phyloP scores from a whole-genome alignment of 2,329 filamentous ascomycete species.

The Calonectria honghensis region DNA sequence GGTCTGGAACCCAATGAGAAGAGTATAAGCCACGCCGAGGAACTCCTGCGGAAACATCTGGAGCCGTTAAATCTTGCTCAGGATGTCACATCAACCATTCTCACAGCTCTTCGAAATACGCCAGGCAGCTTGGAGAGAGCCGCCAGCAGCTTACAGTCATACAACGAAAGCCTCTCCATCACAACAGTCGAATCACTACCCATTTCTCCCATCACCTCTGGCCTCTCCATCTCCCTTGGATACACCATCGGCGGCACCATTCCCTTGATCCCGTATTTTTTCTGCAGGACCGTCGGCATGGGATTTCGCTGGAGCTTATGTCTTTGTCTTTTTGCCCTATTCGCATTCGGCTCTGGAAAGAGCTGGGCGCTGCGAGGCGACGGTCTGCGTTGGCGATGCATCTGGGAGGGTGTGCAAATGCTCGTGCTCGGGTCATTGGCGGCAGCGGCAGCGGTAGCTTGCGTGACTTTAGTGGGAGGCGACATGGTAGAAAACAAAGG shows the following conservation, averaged over 20 bases:
- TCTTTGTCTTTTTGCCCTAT: constrained; percentile 72
- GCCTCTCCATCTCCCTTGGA: constrained; percentile 75
- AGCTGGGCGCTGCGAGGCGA: constrained; percentile 62
- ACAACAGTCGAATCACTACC: not conserved
- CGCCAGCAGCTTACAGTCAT: constrained; percentile 46
- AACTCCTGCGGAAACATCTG: constrained; percentile 58
- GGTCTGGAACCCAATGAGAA: constrained; percentile 38
- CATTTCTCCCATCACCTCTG: constrained; percentile 67
- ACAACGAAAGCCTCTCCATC: constrained; percentile 37
- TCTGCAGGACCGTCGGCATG: constrained; percentile 62
- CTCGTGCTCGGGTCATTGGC: constrained; percentile 59
- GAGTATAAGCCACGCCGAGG: constrained; percentile 35
- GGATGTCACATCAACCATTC: constrained; percentile 49
- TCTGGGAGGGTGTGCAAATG: constrained; percentile 60
- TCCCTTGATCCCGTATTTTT: constrained; percentile 78
- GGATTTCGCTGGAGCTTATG: constrained; percentile 72
- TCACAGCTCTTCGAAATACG: constrained; percentile 51
- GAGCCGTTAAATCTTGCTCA: constrained; percentile 56
- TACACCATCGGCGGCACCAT: constrained; percentile 79
- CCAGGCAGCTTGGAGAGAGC: constrained; percentile 58
- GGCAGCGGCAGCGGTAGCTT: constrained; percentile 57
- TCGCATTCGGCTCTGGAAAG: constrained; percentile 75
- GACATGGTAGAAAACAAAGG: not conserved
- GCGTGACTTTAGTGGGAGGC: constrained; percentile 54
- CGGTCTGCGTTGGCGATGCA: constrained; percentile 45